These are phyloP conservation scores for Ogataea parapolymorpha DNA, from an alignment of 805 yeast species.

Conservation along the genomic window DNA sequence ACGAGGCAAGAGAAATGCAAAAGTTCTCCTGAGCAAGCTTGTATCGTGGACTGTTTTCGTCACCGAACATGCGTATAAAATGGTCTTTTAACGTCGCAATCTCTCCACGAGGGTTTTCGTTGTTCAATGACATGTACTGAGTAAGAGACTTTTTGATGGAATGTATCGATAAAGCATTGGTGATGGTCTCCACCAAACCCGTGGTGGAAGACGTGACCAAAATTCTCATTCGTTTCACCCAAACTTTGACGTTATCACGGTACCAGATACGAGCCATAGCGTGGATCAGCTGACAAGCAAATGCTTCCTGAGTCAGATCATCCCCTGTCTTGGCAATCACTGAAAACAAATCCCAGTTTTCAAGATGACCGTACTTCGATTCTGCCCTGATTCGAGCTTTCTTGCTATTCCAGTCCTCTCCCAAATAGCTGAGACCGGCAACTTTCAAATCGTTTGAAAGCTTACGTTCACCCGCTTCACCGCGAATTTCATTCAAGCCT, in stretches of 20 bases:
- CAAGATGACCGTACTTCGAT: slow-evolving; percentile 79
- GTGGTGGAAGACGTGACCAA: slow-evolving; percentile 85
- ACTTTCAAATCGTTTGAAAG: slow-evolving; percentile 88
- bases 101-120: slow-evolving; percentile 66
- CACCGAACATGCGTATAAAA: slow-evolving; percentile 73
- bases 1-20: slow-evolving; percentile 83
- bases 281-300: slow-evolving; percentile 91
- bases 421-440: slow-evolving; percentile 70
- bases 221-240: slow-evolving; percentile 94
- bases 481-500: slow-evolving; percentile 49
- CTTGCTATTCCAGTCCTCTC: slow-evolving; percentile 91
- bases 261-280: slow-evolving; percentile 87
- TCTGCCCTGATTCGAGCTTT: slow-evolving; percentile 74
- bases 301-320: slow-evolving; percentile 94
- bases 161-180: slow-evolving; percentile 90
- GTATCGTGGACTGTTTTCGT: slow-evolving; percentile 48
- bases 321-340: slow-evolving; percentile 96
- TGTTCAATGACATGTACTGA: slow-evolving; percentile 61
- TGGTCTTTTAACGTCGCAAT: slow-evolving; percentile 77
- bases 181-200: slow-evolving; percentile 93
- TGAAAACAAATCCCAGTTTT: slow-evolving; percentile 92
- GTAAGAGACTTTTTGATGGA: slow-evolving; percentile 92
- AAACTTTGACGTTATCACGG: slow-evolving; percentile 60
- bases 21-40: slow-evolving; percentile 80
- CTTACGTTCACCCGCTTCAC: slow-evolving; percentile 87